These are phyloP conservation scores for Thalassiosira exigua DNA, from an alignment of 352 stramenopile species.

Conservation along the genomic window DNA sequence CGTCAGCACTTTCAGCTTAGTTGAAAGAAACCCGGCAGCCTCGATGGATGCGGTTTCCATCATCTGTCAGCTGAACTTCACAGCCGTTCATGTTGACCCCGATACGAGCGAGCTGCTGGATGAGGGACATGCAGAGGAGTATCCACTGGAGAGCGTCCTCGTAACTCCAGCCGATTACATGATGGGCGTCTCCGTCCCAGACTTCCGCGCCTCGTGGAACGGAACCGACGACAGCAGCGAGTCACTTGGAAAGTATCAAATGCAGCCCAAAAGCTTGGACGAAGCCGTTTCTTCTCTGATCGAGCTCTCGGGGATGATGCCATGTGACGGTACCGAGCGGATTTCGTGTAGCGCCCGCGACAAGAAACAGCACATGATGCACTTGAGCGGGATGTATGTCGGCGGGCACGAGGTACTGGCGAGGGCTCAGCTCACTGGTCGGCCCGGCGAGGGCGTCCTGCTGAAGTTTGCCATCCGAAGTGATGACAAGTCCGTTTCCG, in stretches of 20 bases:
- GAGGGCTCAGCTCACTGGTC: slow-evolving; percentile 93
- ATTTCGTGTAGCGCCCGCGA: slow-evolving; percentile 65
- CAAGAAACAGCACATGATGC: slow-evolving; percentile 94
- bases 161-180: slow-evolving; percentile 96
- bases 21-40: slow-evolving; percentile 88
- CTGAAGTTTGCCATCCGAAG: slow-evolving; percentile 97
- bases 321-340: slow-evolving; percentile 92
- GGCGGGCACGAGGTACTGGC: slow-evolving; percentile 93
- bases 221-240: slow-evolving; percentile 92
- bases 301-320: slow-evolving; percentile 96
- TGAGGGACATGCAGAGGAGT: slow-evolving; percentile 96
- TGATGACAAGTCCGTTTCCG: slow-evolving; percentile 92
- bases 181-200: slow-evolving; percentile 93
- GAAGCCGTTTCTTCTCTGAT: slow-evolving; percentile 95
- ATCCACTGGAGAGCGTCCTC: slow-evolving; percentile 97
- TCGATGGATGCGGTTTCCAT: slow-evolving; percentile 90
- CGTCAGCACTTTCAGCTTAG: slow-evolving; percentile 92
- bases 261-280: slow-evolving; percentile 97
- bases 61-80: slow-evolving; percentile 95
- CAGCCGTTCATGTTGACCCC: slow-evolving; percentile 93
- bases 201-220: slow-evolving; percentile 97
- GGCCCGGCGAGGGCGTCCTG: slow-evolving; percentile 89
- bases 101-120: slow-evolving; percentile 90
- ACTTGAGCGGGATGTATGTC: slow-evolving; percentile 96
- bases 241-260: slow-evolving; percentile 94